A percentile compares a stretch with the other conserved stretches of the same genome.
Conservation (phyloP, 331 rosid genomes). For the Arachis monticola region DNA sequence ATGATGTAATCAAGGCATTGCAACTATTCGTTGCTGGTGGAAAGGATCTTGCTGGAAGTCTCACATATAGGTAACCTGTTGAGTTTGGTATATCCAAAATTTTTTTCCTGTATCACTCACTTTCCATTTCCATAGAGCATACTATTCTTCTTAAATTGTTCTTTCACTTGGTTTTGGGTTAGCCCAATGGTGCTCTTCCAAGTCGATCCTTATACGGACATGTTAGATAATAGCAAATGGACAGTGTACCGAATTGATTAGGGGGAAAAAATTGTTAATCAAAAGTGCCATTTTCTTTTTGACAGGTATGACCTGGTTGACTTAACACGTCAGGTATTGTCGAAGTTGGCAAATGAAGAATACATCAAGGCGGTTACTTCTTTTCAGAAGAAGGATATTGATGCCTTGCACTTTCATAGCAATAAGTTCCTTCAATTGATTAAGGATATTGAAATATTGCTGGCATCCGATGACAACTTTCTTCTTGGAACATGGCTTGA, state of each 20-base stretch:
- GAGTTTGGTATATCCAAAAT: slow-evolving; percentile 5
- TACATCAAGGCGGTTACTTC: slow-evolving; percentile 68
- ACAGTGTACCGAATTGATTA: slow-evolving; percentile 14
- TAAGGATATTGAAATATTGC: slow-evolving; percentile 76
- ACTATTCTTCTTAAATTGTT: slow-evolving; percentile 4
- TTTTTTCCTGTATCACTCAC: slow-evolving; percentile 3
- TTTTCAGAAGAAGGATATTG: slow-evolving; percentile 56
- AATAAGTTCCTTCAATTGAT: slow-evolving; percentile 70
- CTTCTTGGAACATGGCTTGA: slow-evolving; percentile 94
- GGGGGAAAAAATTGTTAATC: background rate
- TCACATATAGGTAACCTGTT: slow-evolving; percentile 69
- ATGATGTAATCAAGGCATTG: slow-evolving; percentile 69
- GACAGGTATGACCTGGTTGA: slow-evolving; percentile 95
- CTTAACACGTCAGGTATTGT: slow-evolving; percentile 84
- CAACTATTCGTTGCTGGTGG: slow-evolving; percentile 67
- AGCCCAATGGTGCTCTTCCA: background rate
- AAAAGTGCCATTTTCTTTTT: slow-evolving; percentile 34
- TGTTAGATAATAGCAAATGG: slow-evolving; percentile 12
- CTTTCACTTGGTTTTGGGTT: background rate
- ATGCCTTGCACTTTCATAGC: slow-evolving; percentile 60
- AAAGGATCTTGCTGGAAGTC: slow-evolving; percentile 63
- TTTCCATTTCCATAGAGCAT: slow-evolving; percentile 3
- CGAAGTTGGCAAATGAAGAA: slow-evolving; percentile 81
- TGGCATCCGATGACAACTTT: slow-evolving; percentile 83
- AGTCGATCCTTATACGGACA: background rate